phyloP scores from a whole-genome alignment of 2,329 filamentous ascomycete genomes.

The Sporothrix inflata region DNA sequence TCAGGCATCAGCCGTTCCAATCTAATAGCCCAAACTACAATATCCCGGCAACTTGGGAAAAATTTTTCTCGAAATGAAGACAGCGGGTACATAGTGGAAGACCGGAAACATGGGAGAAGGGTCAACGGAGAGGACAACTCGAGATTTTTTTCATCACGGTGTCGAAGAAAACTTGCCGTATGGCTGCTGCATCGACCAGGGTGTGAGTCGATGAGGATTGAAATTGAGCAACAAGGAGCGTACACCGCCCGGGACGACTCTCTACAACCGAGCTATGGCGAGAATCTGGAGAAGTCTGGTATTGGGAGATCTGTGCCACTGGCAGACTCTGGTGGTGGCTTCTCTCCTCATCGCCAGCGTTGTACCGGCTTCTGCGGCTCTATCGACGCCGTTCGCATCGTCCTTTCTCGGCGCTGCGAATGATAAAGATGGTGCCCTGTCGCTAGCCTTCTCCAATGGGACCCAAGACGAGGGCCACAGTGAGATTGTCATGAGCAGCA shows the following conservation, averaged over 20 bases:
- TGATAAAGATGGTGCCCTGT: neutral
- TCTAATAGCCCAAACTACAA: slow-evolving; percentile 1
- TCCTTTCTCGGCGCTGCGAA: neutral
- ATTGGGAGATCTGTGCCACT: neutral
- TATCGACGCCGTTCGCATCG: neutral
- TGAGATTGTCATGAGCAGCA: neutral
- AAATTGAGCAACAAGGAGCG: neutral
- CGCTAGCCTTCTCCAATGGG: neutral
- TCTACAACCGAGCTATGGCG: neutral
- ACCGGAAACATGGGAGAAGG: slow-evolving; percentile 19
- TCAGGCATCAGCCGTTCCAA: neutral
- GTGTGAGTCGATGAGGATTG: neutral
- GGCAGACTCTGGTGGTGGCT: neutral
- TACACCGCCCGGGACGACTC: neutral
- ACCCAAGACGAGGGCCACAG: neutral
- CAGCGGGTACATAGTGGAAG: neutral
- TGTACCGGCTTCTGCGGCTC: neutral
- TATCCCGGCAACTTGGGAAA: slow-evolving; percentile 20
- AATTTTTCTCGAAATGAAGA: neutral
- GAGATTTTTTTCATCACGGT: neutral
- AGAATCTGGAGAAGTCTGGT: neutral
- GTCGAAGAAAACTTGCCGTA: no score
- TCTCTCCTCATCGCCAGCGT: neutral
- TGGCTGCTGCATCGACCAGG: neutral
- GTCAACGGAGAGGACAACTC: neutral